Evolutionary conservation across 768 basidiomycete species (phyloP).

Genomic region (Lentinula boryana): DNA sequence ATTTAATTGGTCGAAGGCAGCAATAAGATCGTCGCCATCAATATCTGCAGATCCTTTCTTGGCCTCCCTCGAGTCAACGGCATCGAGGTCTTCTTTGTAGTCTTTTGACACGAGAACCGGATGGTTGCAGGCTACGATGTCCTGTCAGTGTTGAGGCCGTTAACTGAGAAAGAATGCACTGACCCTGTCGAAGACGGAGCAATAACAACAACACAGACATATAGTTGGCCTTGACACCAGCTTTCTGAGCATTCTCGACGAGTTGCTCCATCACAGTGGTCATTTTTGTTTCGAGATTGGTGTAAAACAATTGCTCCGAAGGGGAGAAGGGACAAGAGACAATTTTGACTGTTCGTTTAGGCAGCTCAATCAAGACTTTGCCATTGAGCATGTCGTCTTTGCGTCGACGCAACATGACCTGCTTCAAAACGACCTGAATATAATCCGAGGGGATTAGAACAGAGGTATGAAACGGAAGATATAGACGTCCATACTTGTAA

Average conservation of each 20-base stretch:
- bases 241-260: constrained; percentile 27
- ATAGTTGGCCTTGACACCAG: constrained; percentile 45
- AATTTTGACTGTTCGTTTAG: constrained; percentile 63
- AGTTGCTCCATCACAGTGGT: constrained; percentile 62
- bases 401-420: constrained; percentile 84
- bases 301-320: constrained; percentile 78
- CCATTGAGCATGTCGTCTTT: constrained; percentile 77
- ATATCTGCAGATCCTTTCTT: constrained; percentile 30
- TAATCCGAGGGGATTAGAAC: background rate
- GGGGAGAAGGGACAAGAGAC: constrained; percentile 73
- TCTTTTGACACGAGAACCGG: constrained; percentile 77
- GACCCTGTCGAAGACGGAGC: constrained; percentile 87
- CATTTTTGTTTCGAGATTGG: constrained; percentile 63
- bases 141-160: background rate
- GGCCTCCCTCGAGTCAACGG: constrained; percentile 58
- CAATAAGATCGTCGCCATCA: constrained; percentile 55
- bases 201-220: constrained; percentile 66
- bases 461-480: background rate
- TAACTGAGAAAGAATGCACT: constrained; percentile 12
- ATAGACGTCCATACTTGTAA: constrained; percentile 50
- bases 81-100: constrained; percentile 68
- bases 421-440: constrained; percentile 66
- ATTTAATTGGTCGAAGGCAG: constrained; percentile 63
- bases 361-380: constrained; percentile 76
- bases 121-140: constrained; percentile 75